A percentile compares a stretch with the other conserved stretches of the same genome.
Evolutionary conservation across 441 rosid species (phyloP).

Genomic region (Aquilaria agallochum): DNA sequence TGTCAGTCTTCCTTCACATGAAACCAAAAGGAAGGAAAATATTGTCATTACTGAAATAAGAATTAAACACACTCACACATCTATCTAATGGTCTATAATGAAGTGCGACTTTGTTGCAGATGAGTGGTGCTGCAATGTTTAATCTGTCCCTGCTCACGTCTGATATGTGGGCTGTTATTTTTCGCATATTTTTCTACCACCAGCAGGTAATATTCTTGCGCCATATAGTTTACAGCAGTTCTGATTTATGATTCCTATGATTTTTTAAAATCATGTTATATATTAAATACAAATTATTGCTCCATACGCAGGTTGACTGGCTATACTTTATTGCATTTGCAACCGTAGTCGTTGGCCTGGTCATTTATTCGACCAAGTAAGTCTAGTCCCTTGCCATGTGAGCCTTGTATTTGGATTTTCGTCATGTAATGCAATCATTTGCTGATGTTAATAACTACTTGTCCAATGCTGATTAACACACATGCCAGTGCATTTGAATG

Average conservation of each 20-base stretch:
- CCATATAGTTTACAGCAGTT: not conserved
- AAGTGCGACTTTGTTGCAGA: slow-evolving; percentile 19
- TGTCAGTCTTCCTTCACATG: not conserved
- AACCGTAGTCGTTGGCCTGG: slow-evolving; percentile 37
- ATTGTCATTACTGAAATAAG: too few relatives aligned
- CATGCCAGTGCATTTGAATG: too few relatives aligned
- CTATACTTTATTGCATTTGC: slow-evolving; percentile 46
- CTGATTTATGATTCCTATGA: not conserved
- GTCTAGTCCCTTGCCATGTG: not conserved
- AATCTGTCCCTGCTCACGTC: slow-evolving; percentile 56
- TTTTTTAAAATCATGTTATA: not conserved
- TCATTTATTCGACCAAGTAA: slow-evolving; percentile 43
- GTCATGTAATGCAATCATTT: too few relatives aligned
- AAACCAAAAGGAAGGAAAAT: not conserved
- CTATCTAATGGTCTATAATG: not conserved
- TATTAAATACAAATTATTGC: not conserved
- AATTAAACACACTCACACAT: too few relatives aligned
- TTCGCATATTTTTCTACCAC: slow-evolving; percentile 47
- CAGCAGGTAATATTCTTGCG: slow-evolving; percentile 34
- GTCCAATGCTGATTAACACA: too few relatives aligned
- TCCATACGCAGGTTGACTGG: slow-evolving; percentile 51
- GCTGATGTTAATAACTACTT: too few relatives aligned
- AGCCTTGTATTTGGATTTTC: not conserved
- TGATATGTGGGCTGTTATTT: slow-evolving; percentile 66
- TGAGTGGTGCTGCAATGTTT: slow-evolving; percentile 59